Percentiles rank a stretch among this genome's conserved stretches.
Conservation (phyloP, 2,329 filamentous ascomycete genomes). For the Colletotrichum graminicola region DNA sequence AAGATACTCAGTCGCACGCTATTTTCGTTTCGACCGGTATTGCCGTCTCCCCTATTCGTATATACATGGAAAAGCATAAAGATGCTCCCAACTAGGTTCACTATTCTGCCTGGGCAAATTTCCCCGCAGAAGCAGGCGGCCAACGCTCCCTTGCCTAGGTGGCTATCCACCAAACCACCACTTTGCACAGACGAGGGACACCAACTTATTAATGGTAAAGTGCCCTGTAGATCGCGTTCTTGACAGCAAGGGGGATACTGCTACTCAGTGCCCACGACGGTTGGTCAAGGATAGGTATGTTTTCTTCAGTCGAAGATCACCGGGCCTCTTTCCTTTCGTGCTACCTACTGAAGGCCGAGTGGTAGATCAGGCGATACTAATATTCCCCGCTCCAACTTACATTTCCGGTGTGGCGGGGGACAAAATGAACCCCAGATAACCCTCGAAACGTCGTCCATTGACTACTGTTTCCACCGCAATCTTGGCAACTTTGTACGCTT, state of each 20-base stretch:
- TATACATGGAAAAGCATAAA: not conserved
- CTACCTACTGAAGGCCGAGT: not conserved
- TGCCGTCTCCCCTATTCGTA: not conserved
- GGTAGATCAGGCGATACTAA: constrained; percentile 20
- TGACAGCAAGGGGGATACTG: constrained; percentile 7
- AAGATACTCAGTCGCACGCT: not conserved
- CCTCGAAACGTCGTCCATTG: constrained; percentile 10
- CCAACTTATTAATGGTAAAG: not conserved
- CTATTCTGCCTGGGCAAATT: not conserved
- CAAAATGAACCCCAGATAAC: not conserved
- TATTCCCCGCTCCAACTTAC: not conserved
- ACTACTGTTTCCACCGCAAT: not conserved
- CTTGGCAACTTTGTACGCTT: constrained; percentile 1
- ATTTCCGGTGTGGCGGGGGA: not conserved
- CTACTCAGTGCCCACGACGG: constrained; percentile 2
- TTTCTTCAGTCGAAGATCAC: constrained; percentile 7
- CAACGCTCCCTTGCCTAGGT: not conserved
- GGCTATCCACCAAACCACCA: not conserved
- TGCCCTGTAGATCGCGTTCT: not conserved
- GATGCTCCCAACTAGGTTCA: not conserved
- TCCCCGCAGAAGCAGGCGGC: not conserved
- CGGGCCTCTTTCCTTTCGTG: not conserved
- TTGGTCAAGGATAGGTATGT: not conserved
- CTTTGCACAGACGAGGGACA: constrained; percentile 2
- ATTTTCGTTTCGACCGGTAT: not conserved